A percentile compares a stretch with the other conserved stretches of the same genome.
Evolutionary conservation across 257 asterid species (phyloP).

Genomic region (Eucommia ulmoides): DNA sequence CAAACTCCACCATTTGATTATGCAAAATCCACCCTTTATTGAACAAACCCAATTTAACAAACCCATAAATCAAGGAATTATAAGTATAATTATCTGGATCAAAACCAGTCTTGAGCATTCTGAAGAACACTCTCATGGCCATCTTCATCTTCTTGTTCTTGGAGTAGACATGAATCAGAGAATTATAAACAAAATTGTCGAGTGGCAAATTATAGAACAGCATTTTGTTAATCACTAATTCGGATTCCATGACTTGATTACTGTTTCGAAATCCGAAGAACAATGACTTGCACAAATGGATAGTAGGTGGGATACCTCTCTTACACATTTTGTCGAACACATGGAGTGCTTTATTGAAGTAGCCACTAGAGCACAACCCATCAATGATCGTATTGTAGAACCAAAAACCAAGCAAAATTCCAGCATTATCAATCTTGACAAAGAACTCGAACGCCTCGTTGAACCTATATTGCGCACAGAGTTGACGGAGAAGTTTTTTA

Average conservation of each 20-base stretch:
- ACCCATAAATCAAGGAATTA: constrained; percentile 43
- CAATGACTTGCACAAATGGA: constrained; percentile 36
- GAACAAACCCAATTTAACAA: constrained; percentile 29
- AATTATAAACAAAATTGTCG: constrained; percentile 38
- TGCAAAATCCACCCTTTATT: constrained; percentile 28
- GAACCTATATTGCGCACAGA: constrained; percentile 19
- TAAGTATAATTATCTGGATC: constrained; percentile 39
- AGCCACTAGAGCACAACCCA: constrained; percentile 31
- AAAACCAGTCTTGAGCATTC: constrained; percentile 44
- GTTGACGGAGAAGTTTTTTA: constrained; percentile 27
- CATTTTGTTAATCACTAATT: constrained; percentile 26
- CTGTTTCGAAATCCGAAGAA: constrained; percentile 31
- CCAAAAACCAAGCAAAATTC: constrained; percentile 14
- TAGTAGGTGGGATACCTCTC: constrained; percentile 28
- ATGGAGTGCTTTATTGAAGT: constrained; percentile 32
- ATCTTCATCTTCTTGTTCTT: constrained; percentile 39
- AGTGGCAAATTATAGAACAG: constrained; percentile 36
- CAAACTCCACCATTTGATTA: constrained; percentile 32
- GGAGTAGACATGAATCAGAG: constrained; percentile 38
- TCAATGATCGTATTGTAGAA: constrained; percentile 40
- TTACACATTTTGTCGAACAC: constrained; percentile 31
- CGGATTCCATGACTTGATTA: constrained; percentile 47
- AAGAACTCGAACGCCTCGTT: constrained; percentile 39
- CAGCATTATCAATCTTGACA: constrained; percentile 15
- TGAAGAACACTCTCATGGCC: constrained; percentile 48